A percentile compares a stretch with the other conserved stretches of the same genome.
These are phyloP conservation scores for Aureobasidium sp. DNA, from an alignment of 2,329 filamentous ascomycete species.

Conservation along the genomic window DNA sequence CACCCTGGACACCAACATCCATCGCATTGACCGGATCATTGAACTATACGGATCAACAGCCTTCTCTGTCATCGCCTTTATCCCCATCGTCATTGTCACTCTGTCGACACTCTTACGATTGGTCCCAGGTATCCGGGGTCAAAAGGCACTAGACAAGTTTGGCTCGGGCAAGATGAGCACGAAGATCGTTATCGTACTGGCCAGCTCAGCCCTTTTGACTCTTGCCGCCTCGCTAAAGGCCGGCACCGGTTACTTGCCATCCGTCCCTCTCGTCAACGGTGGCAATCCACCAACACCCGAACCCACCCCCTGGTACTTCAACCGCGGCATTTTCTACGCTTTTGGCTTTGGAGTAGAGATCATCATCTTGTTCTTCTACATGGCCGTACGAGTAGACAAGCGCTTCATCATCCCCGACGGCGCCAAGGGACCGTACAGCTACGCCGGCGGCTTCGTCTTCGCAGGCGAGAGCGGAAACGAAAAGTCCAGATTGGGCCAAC, in stretches of 20 bases:
- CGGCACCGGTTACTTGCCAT: conserved; percentile 46
- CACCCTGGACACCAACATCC: conserved; percentile 47
- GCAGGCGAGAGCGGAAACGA: conserved; percentile 23
- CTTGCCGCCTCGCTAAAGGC: conserved; percentile 63
- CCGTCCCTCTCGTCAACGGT: conserved; percentile 29
- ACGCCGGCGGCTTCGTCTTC: conserved; percentile 14
- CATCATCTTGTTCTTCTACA: conserved; percentile 58
- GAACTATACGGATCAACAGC: conserved; percentile 55
- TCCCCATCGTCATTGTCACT: conserved; percentile 52
- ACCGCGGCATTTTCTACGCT: conserved; percentile 65
- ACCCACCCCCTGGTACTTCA: conserved; percentile 59
- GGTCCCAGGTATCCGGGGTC: conserved; percentile 17
- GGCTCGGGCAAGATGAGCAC: conserved; percentile 57
- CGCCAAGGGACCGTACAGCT: conserved; percentile 41
- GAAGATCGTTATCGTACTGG: conserved; percentile 57
- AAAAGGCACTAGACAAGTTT: conserved; percentile 45
- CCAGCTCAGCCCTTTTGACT: conserved; percentile 51
- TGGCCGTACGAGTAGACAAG: conserved; percentile 59
- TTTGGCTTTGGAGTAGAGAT: conserved; percentile 72
- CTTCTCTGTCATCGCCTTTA: conserved; percentile 56
- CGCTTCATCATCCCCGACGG: conserved; percentile 69
- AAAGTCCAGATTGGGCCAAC: conserved; percentile 19
- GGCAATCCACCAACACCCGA: conserved; percentile 24
- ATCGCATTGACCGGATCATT: conserved; percentile 49
- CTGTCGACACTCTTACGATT: conserved; percentile 37